Evolutionary conservation across 495 filamentous ascomycete species (phyloP), one percentile per base, ranked within the genome.

Genomic region (Trichoderma orchidacearum): DNA sequence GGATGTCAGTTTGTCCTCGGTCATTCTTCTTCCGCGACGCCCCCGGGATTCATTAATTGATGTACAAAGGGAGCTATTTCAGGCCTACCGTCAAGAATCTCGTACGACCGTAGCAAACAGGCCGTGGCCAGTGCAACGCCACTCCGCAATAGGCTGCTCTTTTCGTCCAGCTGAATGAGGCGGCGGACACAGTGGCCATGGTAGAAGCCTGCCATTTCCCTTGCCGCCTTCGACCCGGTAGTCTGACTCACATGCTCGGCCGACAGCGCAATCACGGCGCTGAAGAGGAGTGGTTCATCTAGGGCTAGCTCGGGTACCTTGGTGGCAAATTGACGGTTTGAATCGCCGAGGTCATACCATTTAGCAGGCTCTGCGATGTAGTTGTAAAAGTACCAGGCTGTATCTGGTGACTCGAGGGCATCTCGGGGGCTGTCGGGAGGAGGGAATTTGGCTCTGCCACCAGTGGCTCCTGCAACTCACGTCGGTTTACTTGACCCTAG

Each of bases 341-440:
- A 38, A 45, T 70, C 68, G 50, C 67, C 67, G 0, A 71, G 64
- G 58, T 71, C 69, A 58, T 69, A 74, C 68, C 71, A 74, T 0
- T 64, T 58, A 7, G 69, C 68, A 9, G 71, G 56, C 45, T 55
- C 31, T 8, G 32, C 48, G 11, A 69, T 65, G 57, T 72, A 74
- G 50, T 66, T 58, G 11, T 61, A 63, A 34, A 70, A 71, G 31
- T 67, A 53, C 17, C 21, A 25, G 12, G 66, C 62, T 31, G 68
- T 57, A 7, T 60, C 41, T 8, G 52, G 32, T 31, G n/a, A 27
- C 18, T 48, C 18, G 3, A 48, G 21, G 13, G 41, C 41, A 48
- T 25, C 41, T 48, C 41, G 18, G 18, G 41, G 41, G 12, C 15
- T 27, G 0, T 48, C 41, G 8, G 41, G 41, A 13, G 41, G 15